Percentiles rank a stretch among this genome's conserved stretches.
Evolutionary conservation across 179 eudicot genomes (phyloP).

Genomic region (Silene noctiflora): DNA sequence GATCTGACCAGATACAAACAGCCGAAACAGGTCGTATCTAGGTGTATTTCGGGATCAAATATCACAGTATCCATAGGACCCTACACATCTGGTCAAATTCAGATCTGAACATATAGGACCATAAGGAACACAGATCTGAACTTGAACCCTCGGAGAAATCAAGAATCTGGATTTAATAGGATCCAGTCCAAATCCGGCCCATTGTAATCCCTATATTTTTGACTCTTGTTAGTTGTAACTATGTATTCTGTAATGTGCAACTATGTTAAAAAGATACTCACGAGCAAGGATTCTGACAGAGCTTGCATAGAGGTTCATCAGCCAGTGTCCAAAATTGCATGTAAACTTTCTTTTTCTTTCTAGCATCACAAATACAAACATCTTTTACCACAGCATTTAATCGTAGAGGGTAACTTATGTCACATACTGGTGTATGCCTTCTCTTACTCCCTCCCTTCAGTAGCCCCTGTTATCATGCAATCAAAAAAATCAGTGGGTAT

Average conservation of each 20-base stretch:
- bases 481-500: background rate
- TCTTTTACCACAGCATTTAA: constrained; percentile 65
- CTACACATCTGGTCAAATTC: background rate
- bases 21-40: background rate
- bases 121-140: no score
- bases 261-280: constrained; percentile 34
- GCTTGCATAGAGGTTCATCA: constrained; percentile 90
- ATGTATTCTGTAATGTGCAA: background rate
- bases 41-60: no score
- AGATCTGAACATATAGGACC: background rate
- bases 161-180: background rate
- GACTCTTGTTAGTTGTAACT: background rate
- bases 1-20: background rate
- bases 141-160: background rate
- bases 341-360: constrained; percentile 48
- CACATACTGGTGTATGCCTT: constrained; percentile 69
- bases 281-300: constrained; percentile 83
- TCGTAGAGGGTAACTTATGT: constrained; percentile 59
- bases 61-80: background rate
- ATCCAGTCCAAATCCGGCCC: background rate
- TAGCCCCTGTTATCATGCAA: constrained; percentile 55
- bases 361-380: constrained; percentile 48
- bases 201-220: background rate
- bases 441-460: constrained; percentile 76
- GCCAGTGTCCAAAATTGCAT: constrained; percentile 66